phyloP scores from a whole-genome alignment of 371 early-diverging fungal genomes.

The Mucor indicus region DNA sequence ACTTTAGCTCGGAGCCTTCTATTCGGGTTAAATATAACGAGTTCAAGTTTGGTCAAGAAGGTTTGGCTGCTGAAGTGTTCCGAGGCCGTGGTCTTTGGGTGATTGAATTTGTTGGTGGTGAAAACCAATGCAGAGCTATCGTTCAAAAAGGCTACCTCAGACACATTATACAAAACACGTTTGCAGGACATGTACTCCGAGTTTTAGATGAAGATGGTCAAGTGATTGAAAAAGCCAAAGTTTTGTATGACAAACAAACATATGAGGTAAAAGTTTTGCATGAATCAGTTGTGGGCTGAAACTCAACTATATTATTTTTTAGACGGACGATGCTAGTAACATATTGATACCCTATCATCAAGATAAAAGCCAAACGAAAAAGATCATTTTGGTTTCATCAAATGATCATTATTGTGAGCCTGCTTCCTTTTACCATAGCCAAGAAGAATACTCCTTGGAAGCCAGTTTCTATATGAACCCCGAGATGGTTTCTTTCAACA shows the following conservation, averaged over 20 bases:
- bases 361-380: neutral
- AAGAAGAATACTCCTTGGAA: conserved; percentile 34
- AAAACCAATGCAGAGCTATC: conserved; percentile 36
- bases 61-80: conserved; percentile 26
- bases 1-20: conserved; percentile 13
- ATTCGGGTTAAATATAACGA: conserved; percentile 8
- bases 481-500: conserved; percentile 43
- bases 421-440: conserved; percentile 21
- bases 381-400: conserved; percentile 23
- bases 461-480: conserved; percentile 44
- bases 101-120: conserved; percentile 42
- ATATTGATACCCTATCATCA: conserved; percentile 45
- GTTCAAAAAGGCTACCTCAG: conserved; percentile 52
- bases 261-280: conserved; percentile 34
- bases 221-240: conserved; percentile 21
- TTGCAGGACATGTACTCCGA: conserved; percentile 49
- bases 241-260: conserved; percentile 42
- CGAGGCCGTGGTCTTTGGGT: conserved; percentile 47
- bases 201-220: conserved; percentile 43
- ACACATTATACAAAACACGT: conserved; percentile 41
- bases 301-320: neutral
- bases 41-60: conserved; percentile 22
- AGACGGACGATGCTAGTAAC: conserved; percentile 42
- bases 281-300: neutral
- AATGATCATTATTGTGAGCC: conserved; percentile 44